Evolutionary conservation across 2,329 filamentous ascomycete species (phyloP).

Genomic region (Scopulariopsis brevicaulis): DNA sequence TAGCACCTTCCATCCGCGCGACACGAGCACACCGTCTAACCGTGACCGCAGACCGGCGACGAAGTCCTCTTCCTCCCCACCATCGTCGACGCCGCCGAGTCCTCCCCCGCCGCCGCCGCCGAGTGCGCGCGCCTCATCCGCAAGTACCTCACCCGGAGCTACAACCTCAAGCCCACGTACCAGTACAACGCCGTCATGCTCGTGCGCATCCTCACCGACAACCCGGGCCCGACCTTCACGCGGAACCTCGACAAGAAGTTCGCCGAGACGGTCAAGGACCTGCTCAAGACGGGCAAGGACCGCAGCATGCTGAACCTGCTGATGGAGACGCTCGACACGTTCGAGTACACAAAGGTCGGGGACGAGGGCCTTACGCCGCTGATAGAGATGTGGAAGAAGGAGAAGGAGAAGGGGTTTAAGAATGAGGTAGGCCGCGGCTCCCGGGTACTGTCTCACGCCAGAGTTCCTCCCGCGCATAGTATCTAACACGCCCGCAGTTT

Average conservation of each 20-base stretch:
- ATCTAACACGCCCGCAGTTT: not conserved
- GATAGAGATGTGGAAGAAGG: conserved; percentile 79
- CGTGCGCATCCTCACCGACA: conserved; percentile 80
- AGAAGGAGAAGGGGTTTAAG: conserved; percentile 57
- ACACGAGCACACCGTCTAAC: conserved; percentile 22
- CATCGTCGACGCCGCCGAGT: conserved; percentile 92
- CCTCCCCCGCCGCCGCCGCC: conserved; percentile 73
- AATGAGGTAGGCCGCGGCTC: conserved; percentile 25
- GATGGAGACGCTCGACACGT: conserved; percentile 72
- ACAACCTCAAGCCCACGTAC: conserved; percentile 51
- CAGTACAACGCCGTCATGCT: conserved; percentile 98
- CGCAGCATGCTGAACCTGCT: conserved; percentile 73
- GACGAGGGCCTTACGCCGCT: conserved; percentile 65
- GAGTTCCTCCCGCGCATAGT: no score
- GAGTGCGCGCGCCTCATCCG: conserved; percentile 73
- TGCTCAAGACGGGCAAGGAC: conserved; percentile 62
- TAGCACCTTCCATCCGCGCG: not conserved
- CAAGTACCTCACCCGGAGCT: conserved; percentile 68
- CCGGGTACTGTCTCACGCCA: not conserved
- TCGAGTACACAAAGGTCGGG: conserved; percentile 59
- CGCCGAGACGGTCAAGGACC: conserved; percentile 59
- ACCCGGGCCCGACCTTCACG: conserved; percentile 86
- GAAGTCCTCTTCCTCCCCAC: conserved; percentile 86
- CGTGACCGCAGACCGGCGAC: conserved; percentile 40
- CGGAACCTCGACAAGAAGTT: conserved; percentile 82